Evolutionary conservation across 2,329 filamentous ascomycete genomes (phyloP).

Genomic region (Fusarium odoratissimum): DNA sequence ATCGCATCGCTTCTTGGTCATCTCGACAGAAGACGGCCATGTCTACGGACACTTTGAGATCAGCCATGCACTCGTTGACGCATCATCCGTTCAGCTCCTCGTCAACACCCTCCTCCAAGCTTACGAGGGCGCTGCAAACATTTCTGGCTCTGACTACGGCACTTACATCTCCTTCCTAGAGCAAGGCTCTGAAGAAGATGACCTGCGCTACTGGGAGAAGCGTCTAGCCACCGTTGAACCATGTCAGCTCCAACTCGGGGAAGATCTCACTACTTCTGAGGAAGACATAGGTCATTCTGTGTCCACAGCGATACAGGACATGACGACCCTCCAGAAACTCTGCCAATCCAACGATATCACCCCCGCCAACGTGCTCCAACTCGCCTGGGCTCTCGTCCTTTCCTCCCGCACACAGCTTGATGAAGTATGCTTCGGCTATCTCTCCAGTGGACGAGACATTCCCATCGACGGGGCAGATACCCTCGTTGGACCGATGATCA

Average conservation of each 20-base stretch:
- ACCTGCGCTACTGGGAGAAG: background rate
- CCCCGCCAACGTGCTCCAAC: background rate
- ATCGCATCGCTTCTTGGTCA: background rate
- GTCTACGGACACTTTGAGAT: background rate
- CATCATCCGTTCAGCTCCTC: background rate
- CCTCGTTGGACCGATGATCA: background rate
- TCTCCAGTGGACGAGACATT: background rate
- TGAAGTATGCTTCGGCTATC: background rate
- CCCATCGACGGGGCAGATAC: background rate
- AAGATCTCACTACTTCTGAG: background rate
- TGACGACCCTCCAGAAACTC: background rate
- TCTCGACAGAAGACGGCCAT: background rate
- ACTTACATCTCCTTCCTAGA: background rate
- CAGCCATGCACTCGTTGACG: background rate
- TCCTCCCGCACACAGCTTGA: background rate
- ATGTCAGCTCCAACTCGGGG: background rate
- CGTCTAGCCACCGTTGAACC: fast-evolving
- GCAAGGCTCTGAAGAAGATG: background rate
- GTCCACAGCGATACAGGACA: background rate
- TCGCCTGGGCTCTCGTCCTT: background rate
- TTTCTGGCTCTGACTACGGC: background rate
- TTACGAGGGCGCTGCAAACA: fast-evolving
- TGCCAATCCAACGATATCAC: background rate
- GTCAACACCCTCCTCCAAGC: background rate
- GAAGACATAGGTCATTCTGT: background rate